Evolutionary conservation across 805 yeast species (phyloP).

Genomic region (Wickerhamiella azymoides): DNA sequence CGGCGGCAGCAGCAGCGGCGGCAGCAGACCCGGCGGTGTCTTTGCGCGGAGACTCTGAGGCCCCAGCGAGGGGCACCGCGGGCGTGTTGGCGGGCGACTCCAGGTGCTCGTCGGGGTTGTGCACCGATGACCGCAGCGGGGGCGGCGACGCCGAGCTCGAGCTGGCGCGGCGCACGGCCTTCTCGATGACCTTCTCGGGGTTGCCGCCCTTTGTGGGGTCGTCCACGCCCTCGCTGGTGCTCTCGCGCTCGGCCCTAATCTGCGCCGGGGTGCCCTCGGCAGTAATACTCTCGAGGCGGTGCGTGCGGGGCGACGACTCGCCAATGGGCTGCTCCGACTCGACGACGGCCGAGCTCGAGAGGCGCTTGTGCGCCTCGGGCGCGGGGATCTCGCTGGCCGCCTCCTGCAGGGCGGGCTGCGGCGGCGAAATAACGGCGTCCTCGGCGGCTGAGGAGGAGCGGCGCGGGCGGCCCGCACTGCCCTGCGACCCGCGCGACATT

Average conservation of each 20-base stretch:
- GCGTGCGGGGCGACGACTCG: background rate
- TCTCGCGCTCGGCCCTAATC: constrained; percentile 5
- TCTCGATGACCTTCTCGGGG: background rate
- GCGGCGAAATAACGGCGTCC: background rate
- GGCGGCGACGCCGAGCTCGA: background rate
- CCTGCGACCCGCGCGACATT: background rate
- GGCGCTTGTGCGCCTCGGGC: background rate
- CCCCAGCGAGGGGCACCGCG: background rate
- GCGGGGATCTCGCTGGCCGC: background rate
- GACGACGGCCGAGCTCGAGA: background rate
- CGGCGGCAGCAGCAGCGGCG: background rate
- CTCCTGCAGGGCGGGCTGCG: background rate
- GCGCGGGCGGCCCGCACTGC: background rate
- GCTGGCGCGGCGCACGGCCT: constrained; percentile 2
- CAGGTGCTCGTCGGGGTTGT: too few relatives aligned
- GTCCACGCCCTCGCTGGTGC: background rate
- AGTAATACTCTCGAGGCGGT: background rate
- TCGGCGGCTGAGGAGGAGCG: background rate
- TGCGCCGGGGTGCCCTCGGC: background rate
- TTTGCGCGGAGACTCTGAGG: background rate
- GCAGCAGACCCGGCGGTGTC: background rate
- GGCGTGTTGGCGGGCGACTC: background rate
- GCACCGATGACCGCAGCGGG: too few relatives aligned
- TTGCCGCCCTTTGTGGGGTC: background rate
- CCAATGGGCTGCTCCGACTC: background rate